A percentile compares a stretch with the other conserved stretches of the same genome.
Conservation (phyloP, 345 rosid species). For the Citrus mangshanensis region DNA sequence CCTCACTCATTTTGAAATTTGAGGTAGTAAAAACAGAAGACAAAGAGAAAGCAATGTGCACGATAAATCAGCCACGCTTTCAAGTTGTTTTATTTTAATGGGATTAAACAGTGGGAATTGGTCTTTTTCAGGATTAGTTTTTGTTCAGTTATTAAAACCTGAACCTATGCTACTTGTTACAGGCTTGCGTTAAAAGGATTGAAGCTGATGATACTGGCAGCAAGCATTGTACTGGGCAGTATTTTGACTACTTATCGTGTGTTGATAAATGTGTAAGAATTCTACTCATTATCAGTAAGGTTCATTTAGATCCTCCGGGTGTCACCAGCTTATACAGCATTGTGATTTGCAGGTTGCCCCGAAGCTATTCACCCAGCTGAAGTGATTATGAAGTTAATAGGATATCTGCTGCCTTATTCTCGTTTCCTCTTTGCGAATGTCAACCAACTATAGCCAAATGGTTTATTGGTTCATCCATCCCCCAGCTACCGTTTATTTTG, state of each 20-base stretch:
- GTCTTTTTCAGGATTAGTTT: background rate
- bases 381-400: conserved; percentile 14
- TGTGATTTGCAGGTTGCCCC: conserved; percentile 41
- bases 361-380: conserved; percentile 17
- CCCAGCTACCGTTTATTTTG: background rate
- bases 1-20: background rate
- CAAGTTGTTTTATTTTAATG: background rate
- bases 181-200: conserved; percentile 41
- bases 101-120: background rate
- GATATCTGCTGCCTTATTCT: background rate
- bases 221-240: conserved; percentile 40
- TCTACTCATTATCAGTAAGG: background rate
- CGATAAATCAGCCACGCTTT: background rate
- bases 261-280: conserved; percentile 31
- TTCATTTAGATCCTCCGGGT: background rate
- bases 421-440: background rate
- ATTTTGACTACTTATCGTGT: conserved; percentile 34
- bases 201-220: conserved; percentile 17
- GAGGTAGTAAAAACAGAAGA: background rate
- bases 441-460: background rate
- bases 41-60: background rate
- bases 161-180: background rate
- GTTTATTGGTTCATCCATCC: conserved; percentile 2
- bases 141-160: background rate
- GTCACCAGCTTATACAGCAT: background rate